phyloP scores from a whole-genome alignment of 805 yeast species.

The Ogataea nonfermentans region DNA sequence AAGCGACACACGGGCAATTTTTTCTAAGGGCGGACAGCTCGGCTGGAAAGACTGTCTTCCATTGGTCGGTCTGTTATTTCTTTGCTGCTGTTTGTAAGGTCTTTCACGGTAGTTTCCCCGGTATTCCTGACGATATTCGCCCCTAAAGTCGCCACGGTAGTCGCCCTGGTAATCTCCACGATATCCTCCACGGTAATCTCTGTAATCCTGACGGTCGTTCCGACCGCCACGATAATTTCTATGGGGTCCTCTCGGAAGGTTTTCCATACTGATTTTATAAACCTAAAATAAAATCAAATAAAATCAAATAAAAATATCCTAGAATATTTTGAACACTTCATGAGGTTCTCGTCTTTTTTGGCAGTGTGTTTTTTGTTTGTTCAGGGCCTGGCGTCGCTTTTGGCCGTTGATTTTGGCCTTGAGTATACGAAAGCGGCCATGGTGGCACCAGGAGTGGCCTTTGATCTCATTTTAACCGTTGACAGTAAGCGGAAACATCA shows the following conservation, averaged over 20 bases:
- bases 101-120: conserved; percentile 5
- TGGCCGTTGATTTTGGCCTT: conserved; percentile 89
- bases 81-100: background rate
- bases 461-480: conserved; percentile 83
- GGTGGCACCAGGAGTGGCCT: conserved; percentile 86
- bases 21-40: conserved; percentile 46
- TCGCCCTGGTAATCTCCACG: conserved; percentile 4
- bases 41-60: conserved; percentile 17
- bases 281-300: background rate
- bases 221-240: conserved; percentile 5
- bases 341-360: conserved; percentile 5
- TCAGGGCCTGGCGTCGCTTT: conserved; percentile 52
- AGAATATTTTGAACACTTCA: conserved; percentile 2
- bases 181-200: conserved; percentile 11
- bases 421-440: conserved; percentile 83
- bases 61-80: conserved; percentile 16
- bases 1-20: conserved; percentile 48
- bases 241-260: conserved; percentile 10
- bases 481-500: conserved; percentile 91
- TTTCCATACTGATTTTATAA: conserved; percentile 4
- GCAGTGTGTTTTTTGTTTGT: conserved; percentile 4
- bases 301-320: conserved; percentile 1
- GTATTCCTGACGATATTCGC: background rate
- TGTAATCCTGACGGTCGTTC: conserved; percentile 16
- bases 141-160: conserved; percentile 19